Conservation (phyloP, 2,329 filamentous ascomycete species). For the Aspergillus sp. region DNA sequence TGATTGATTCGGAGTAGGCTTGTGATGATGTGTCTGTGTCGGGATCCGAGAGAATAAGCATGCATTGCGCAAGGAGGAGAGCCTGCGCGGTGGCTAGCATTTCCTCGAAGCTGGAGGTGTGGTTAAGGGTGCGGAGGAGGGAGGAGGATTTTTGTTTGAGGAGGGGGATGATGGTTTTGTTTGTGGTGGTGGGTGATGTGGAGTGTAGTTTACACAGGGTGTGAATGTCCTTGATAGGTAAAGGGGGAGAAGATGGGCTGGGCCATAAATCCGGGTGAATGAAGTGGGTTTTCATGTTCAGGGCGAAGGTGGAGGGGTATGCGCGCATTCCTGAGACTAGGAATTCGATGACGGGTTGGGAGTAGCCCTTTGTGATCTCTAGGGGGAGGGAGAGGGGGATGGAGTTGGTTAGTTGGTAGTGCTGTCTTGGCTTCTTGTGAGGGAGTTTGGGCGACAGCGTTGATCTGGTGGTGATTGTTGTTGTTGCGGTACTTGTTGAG, state of each 20-base stretch:
- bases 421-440: too few species aligned
- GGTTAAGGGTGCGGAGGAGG: slow-evolving; percentile 14
- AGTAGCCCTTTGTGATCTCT: slow-evolving; percentile 29
- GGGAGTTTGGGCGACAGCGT: too few species aligned
- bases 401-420: background rate
- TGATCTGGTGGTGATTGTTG: background rate
- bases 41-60: slow-evolving; percentile 21
- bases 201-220: slow-evolving; percentile 22
- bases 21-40: background rate
- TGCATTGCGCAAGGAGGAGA: slow-evolving; percentile 28
- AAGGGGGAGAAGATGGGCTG: slow-evolving; percentile 8
- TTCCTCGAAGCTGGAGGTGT: slow-evolving; percentile 24
- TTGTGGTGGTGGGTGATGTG: background rate
- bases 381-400: slow-evolving; percentile 18
- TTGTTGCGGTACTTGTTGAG: background rate
- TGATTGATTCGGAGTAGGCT: slow-evolving; percentile 20
- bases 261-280: slow-evolving; percentile 28
- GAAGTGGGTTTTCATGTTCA: slow-evolving; percentile 25
- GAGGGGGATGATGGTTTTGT: slow-evolving; percentile 7
- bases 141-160: slow-evolving; percentile 18
- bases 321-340: slow-evolving; percentile 23
- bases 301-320: slow-evolving; percentile 21
- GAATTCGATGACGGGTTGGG: slow-evolving; percentile 21
- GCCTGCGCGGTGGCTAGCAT: slow-evolving; percentile 28
- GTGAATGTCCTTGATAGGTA: slow-evolving; percentile 21